Base-by-base conservation (phyloP, 2,329 filamentous ascomycete species). In the Aspergillus sp. region DNA sequence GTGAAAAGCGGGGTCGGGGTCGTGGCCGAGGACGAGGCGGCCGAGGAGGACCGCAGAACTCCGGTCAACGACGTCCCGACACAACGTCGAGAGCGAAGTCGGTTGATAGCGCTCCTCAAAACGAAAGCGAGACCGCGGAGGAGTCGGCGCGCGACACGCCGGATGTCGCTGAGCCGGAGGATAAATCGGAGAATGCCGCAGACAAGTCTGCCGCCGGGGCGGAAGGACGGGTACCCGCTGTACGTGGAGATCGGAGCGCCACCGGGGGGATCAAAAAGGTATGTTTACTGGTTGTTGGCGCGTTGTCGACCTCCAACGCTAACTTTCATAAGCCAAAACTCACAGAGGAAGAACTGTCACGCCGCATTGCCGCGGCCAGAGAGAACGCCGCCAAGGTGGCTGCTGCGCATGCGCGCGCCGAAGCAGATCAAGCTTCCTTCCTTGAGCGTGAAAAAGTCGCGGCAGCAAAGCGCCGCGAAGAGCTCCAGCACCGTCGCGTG, bases 371-470 rank as follows among this genome's bases (percentile, higher is more conserved):
- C 7, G 76, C 77, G 33, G 86, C 86, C 60, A 79, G 79, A 56
- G 76, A 85, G 58, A 81, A 84, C 52, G 86, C 85, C 49, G 80
- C 79, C 5, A 77, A 80, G 46, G 76, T 82, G 13, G 76, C 78
- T 8, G 83, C 81, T 8, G 82, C 82, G 0, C 83, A 88, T 63
- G 81, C 80, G 1, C 78, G 83, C 22, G 83, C 84, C n/a, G 82
- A 87, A 71, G 83, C 83, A n/a, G 85, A 88, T 58, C 79, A 81
- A 49, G 83, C 83, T 3, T 81, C 79, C 0, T 87, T 86, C 64
- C 77, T 83, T 40, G 78, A 84, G 52, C 78, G 84, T n/a, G 85
- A 88, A 63, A 79, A 81, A 32, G 71, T 82, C 9, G 79, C 82
- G 0, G 78, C 78, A 19, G 75, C 79, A 58, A 78, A 82, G 51